Conservation (phyloP, 495 filamentous ascomycete genomes). For the Viridothelium virens region DNA sequence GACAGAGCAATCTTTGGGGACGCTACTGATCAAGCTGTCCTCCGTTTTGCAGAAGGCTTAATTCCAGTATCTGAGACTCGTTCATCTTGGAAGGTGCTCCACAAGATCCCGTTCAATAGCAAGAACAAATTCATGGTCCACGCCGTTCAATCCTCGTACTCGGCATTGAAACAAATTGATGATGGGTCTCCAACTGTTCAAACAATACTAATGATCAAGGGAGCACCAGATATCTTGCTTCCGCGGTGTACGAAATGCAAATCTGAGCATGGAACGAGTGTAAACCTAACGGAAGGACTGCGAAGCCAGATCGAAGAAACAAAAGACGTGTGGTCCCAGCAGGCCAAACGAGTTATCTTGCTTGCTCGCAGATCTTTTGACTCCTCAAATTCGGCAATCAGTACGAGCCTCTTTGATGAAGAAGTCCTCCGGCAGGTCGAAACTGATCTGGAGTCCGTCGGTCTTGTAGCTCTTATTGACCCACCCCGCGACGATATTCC, state of each 20-base stretch:
- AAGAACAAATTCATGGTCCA: constrained; percentile 36
- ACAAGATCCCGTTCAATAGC: constrained; percentile 33
- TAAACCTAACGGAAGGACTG: constrained; percentile 33
- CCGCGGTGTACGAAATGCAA: constrained; percentile 40
- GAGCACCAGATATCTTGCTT: constrained; percentile 46
- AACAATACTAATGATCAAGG: constrained; percentile 35
- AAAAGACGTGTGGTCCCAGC: constrained; percentile 40
- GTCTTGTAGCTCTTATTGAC: constrained; percentile 47
- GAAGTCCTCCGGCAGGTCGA: constrained; percentile 37
- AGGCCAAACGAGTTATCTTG: constrained; percentile 47
- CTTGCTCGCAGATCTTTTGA: constrained; percentile 38
- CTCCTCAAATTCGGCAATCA: constrained; percentile 22
- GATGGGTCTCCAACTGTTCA: background rate
- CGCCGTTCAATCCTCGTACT: constrained; percentile 25
- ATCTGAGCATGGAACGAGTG: constrained; percentile 33
- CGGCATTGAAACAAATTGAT: constrained; percentile 10
- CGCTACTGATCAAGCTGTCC: constrained; percentile 34
- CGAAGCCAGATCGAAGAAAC: constrained; percentile 30
- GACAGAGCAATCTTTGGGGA: constrained; percentile 32
- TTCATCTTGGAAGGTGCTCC: background rate
- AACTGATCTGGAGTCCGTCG: constrained; percentile 42
- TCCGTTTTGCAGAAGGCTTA: constrained; percentile 27
- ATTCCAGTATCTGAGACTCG: constrained; percentile 3
- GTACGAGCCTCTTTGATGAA: constrained; percentile 40
- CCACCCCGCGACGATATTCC: constrained; percentile 37